These are phyloP conservation scores for Magnaporthiopsis incrustans DNA, from an alignment of 2,329 filamentous ascomycete genomes.

Conservation along the genomic window DNA sequence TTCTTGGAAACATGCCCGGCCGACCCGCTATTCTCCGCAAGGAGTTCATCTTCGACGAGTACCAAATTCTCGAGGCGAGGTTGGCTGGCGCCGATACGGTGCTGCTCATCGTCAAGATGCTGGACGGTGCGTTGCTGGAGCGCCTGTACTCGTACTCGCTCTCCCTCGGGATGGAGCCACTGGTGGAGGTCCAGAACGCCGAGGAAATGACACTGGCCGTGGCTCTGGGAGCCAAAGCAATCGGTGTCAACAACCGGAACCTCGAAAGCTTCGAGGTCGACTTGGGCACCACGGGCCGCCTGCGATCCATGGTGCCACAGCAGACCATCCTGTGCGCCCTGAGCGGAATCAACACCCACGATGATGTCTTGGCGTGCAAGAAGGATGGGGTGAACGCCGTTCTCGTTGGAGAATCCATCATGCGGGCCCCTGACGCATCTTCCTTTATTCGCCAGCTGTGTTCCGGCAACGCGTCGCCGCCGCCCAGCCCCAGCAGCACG, in stretches of 20 bases:
- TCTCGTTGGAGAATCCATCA: slow-evolving; percentile 89
- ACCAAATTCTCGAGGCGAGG: slow-evolving; percentile 92
- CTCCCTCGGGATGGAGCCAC: slow-evolving; percentile 89
- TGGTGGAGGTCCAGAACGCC: slow-evolving; percentile 92
- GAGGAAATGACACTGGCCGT: slow-evolving; percentile 90
- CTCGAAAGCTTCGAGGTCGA: slow-evolving; percentile 96
- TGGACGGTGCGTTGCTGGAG: slow-evolving; percentile 65
- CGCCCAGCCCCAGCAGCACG: slow-evolving; percentile 5
- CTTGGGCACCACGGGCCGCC: slow-evolving; percentile 78
- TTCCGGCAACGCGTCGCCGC: slow-evolving; percentile 40
- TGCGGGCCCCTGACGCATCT: slow-evolving; percentile 78
- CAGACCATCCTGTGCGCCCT: slow-evolving; percentile 86
- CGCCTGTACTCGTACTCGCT: slow-evolving; percentile 81
- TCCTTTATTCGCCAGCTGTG: slow-evolving; percentile 80
- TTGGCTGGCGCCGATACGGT: slow-evolving; percentile 80
- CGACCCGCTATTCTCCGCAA: slow-evolving; percentile 88
- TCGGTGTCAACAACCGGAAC: slow-evolving; percentile 97
- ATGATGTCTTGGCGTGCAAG: slow-evolving; percentile 83
- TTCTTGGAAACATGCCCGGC: slow-evolving; percentile 84
- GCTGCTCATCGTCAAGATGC: slow-evolving; percentile 96
- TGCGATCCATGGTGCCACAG: slow-evolving; percentile 79
- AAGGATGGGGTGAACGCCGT: slow-evolving; percentile 87
- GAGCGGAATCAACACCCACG: slow-evolving; percentile 82
- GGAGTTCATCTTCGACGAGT: slow-evolving; percentile 96
- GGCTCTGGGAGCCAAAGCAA: slow-evolving; percentile 77